Evolutionary conservation across 306 rosid genomes (phyloP), one percentile per base, ranked within the genome.

Genomic region (Lathyrus aphaca): DNA sequence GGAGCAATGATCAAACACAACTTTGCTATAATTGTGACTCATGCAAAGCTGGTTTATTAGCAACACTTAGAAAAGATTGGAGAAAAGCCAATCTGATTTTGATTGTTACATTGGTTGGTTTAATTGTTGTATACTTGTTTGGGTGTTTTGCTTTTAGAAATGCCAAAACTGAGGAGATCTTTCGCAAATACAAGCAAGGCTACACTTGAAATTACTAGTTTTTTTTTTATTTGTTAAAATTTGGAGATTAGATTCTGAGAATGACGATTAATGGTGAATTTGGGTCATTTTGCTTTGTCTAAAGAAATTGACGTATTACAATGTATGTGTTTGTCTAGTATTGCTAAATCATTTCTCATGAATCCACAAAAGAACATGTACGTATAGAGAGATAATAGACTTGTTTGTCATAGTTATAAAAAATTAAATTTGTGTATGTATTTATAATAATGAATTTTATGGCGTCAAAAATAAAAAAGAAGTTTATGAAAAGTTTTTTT

Each of bases 1-100:
- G 97, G 97, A 91, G 79, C 86, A 91, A 91, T 60, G 93, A 88
- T 30, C 97, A 88, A 55, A 85, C 87, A 3, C 96, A 88, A 51
- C 88, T 91, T 46, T 91, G 97, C 79, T 91, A 78, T 73, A 63
- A 49, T 53, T 91, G 97, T 44, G 85, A 91, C 67, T 89, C 97
- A 1, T 88, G 97, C 83, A 91, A 91, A 59, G 97, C 93, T 42
- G 97, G 97, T 17, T 57, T 91, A n/a, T 79, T 91, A 16, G 93
- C 89, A 1, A 78, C 86, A 48, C 69, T 91, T 3, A 77, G 87
- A 73, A 78, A 51, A 11, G 97, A 91, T 18, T 91, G 97, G 97
- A 84, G 93, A 6, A 79, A 79, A 35, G 90, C 91, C 1, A 72
- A 85, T 69, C 59, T 88, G 1, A 54, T 91, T 14, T 46, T 91